Percentiles rank a stretch among this genome's conserved stretches.
phyloP scores from a whole-genome alignment of 139 green algal genomes.

The Eudorina sp. region DNA sequence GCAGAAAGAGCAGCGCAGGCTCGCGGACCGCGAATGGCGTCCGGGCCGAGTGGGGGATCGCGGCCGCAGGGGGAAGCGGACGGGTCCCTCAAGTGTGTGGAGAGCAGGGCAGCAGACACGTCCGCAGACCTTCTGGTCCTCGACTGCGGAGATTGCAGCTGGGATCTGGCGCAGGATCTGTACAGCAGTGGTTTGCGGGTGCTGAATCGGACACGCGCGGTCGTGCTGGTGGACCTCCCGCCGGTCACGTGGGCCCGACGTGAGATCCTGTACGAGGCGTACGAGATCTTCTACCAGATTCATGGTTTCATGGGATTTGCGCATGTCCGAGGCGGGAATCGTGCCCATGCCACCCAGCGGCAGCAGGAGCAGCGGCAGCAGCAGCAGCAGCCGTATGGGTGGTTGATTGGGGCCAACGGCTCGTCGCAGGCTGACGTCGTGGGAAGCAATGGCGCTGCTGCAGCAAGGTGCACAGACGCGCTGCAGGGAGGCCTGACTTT shows the following conservation, averaged over 20 bases:
- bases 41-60: too few relatives aligned
- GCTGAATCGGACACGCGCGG: not conserved
- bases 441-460: too few relatives aligned
- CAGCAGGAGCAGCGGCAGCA: not conserved
- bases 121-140: not conserved
- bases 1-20: too few relatives aligned
- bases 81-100: too few relatives aligned
- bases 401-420: too few relatives aligned
- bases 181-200: not conserved
- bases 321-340: not conserved
- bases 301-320: slow-evolving; percentile 33
- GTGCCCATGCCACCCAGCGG: too few relatives aligned
- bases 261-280: slow-evolving; percentile 21
- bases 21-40: too few relatives aligned
- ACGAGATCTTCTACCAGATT: slow-evolving; percentile 46
- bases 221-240: not conserved
- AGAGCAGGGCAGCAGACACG: not conserved
- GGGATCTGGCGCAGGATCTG: not conserved
- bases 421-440: too few relatives aligned
- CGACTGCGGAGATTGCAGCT: not conserved
- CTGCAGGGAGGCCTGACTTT: slow-evolving; percentile 11
- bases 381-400: not conserved
- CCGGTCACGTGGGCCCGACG: not conserved
- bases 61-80: too few relatives aligned
- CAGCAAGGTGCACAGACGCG: not conserved